phyloP scores from a whole-genome alignment of 106 monocot species.

The Dioscorea dumetorum region DNA sequence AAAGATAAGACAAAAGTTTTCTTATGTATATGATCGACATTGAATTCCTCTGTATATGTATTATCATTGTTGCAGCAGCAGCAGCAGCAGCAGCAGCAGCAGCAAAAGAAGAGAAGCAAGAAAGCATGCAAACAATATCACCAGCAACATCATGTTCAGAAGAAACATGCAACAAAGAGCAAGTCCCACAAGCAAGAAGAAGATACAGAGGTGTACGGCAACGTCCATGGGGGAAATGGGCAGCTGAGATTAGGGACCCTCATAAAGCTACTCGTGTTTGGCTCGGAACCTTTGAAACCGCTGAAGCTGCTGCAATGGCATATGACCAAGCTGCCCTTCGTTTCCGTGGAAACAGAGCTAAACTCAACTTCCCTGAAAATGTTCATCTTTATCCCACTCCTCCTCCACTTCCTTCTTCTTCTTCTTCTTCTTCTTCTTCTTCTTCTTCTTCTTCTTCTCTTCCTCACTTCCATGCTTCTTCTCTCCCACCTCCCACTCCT shows the following conservation, averaged over 20 bases:
- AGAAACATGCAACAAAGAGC: background rate
- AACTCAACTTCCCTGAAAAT: conserved; percentile 71
- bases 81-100: too few relatives aligned
- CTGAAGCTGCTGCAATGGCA: conserved; percentile 57
- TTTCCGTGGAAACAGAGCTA: conserved; percentile 51
- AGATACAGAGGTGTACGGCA: conserved; percentile 16
- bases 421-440: conserved; percentile 10
- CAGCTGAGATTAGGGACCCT: conserved; percentile 42
- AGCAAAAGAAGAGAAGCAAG: background rate
- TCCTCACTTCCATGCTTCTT: background rate
- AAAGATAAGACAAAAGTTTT: too few relatives aligned
- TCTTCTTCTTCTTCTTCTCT: background rate
- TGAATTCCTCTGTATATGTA: too few relatives aligned
- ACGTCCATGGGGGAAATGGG: conserved; percentile 21
- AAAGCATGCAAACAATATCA: background rate
- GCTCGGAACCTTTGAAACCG: conserved; percentile 71
- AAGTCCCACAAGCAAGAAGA: background rate
- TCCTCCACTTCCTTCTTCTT: background rate
- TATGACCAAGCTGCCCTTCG: conserved; percentile 68
- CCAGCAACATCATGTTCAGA: conserved; percentile 4
- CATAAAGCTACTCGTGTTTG: conserved; percentile 63
- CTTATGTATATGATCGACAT: too few relatives aligned
- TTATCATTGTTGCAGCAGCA: too few relatives aligned
- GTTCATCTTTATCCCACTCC: conserved; percentile 7
- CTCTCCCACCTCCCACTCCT: background rate